phyloP scores from a whole-genome alignment of 352 stramenopile genomes.

The Aphanomyces stellatus region DNA sequence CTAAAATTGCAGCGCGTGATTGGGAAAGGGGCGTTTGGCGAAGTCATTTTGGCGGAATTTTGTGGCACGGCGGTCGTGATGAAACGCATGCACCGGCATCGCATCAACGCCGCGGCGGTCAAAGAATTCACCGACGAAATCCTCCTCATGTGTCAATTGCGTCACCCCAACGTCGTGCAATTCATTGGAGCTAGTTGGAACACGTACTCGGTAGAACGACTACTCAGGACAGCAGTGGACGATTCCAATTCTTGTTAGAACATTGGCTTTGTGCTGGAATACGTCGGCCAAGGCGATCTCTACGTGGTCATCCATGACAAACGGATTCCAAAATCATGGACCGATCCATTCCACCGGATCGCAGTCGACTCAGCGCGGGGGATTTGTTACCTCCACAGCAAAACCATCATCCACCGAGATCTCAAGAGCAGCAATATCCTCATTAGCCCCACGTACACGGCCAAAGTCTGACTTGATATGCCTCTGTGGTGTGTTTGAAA shows the following conservation, averaged over 20 bases:
- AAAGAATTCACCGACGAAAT: slow-evolving; percentile 23
- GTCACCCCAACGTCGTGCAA: slow-evolving; percentile 26
- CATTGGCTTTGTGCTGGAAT: slow-evolving; percentile 20
- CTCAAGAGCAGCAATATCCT: slow-evolving; percentile 19
- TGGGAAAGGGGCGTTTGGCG: not conserved
- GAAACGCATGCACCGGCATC: slow-evolving; percentile 14
- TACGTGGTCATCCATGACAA: slow-evolving; percentile 15
- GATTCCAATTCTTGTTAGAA: not conserved
- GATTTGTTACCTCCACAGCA: slow-evolving; percentile 19
- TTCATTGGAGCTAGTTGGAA: slow-evolving; percentile 25
- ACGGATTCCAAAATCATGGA: slow-evolving; percentile 12
- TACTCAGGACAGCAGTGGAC: too few species aligned
- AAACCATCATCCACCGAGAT: slow-evolving; percentile 14
- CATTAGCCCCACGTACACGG: slow-evolving; percentile 9
- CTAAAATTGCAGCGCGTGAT: slow-evolving; percentile 7
- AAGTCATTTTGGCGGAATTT: slow-evolving; percentile 13
- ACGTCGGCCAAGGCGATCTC: slow-evolving; percentile 17
- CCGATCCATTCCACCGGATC: slow-evolving; percentile 18
- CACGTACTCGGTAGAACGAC: slow-evolving; percentile 5
- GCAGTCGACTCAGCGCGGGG: slow-evolving; percentile 12
- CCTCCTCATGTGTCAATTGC: slow-evolving; percentile 22
- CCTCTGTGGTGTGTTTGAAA: too few species aligned
- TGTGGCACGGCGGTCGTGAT: slow-evolving; percentile 2
- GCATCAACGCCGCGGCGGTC: not conserved
- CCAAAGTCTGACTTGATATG: not conserved